Base-by-base conservation (phyloP, 2,329 filamentous ascomycete genomes). In the Fusarium coffeatum region DNA sequence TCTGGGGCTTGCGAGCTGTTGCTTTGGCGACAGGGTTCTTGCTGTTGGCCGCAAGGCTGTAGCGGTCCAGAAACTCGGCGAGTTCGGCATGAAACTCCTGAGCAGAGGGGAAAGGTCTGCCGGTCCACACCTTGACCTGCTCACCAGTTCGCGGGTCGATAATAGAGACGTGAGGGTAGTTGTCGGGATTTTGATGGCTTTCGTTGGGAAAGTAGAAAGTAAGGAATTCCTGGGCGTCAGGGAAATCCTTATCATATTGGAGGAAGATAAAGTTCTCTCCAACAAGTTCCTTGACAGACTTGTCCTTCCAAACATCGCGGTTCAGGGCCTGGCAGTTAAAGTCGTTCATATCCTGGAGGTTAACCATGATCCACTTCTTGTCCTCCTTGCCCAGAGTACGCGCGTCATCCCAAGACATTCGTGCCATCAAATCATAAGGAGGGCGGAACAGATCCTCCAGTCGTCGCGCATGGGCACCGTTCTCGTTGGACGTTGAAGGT, bases 261-360 rank as follows among this genome's bases (percentile, higher is more conserved):
- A 99, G 83, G 80, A 99, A 99, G 72, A 99, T 87, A 78, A 99
- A 99, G 81, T 97, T 94, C 77, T 98, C 95, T 74, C 88, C 88
- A 30, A 99, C 86, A 2, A 97, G 88, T n/a, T 92, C 89, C 74
- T 88, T 89, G 60, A 99, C 89, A 4, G 90, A 87, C 20, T 87
- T 80, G 73, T 98, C 92, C 81, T 98, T 98, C 96, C 96, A 99
- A 56, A 98, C 89, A 78, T 99, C 96, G 46, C 96, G 88, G 78
- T 99, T 99, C 20, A 99, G 84, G 5, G 93, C 88, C 78, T 99
- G 96, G 79, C 96, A 99, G 79, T 96, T 92, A 79, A 99, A 99
- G 75, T 97, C 90, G 37, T 92, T 92, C 71, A 93, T 89, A 77
- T 99, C 94, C 80, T 99, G 96, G 18, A 99, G 90, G 78, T 99